phyloP scores from a whole-genome alignment of 2,329 filamentous ascomycete genomes.

The Fusarium piperis region DNA sequence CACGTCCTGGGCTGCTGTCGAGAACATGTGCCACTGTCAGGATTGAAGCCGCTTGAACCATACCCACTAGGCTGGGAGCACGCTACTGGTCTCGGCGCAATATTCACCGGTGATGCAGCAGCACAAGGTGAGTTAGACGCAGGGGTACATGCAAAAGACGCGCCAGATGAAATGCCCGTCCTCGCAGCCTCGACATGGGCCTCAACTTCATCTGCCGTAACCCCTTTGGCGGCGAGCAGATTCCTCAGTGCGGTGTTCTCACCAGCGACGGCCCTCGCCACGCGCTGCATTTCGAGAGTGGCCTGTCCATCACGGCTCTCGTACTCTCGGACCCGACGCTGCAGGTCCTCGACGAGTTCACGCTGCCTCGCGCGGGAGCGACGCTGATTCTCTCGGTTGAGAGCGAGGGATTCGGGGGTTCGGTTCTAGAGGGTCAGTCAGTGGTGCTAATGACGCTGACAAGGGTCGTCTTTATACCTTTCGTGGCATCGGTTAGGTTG shows the following conservation, averaged over 20 bases:
- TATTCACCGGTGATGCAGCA: slow-evolving; percentile 10
- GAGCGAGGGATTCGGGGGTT: slow-evolving; percentile 41
- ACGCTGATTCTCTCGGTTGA: slow-evolving; percentile 57
- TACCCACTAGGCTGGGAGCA: not conserved
- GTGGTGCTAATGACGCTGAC: not conserved
- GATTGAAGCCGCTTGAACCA: not conserved
- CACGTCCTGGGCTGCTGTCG: not conserved
- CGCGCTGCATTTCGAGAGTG: slow-evolving; percentile 58
- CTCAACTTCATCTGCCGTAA: slow-evolving; percentile 32
- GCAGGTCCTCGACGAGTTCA: slow-evolving; percentile 55
- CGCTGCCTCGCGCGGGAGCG: slow-evolving; percentile 56
- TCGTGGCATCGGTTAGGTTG: slow-evolving; percentile 21
- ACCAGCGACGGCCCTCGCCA: slow-evolving; percentile 54
- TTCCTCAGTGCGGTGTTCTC: slow-evolving; percentile 54
- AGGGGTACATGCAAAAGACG: not conserved
- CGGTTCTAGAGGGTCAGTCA: slow-evolving; percentile 20
- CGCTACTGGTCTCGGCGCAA: not conserved
- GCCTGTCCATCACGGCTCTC: slow-evolving; percentile 55
- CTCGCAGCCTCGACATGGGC: slow-evolving; percentile 26
- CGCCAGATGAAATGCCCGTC: not conserved
- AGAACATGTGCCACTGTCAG: not conserved
- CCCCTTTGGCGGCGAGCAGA: slow-evolving; percentile 34
- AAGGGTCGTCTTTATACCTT: slow-evolving; percentile 5
- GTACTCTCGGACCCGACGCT: slow-evolving; percentile 53
- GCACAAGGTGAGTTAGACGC: slow-evolving; percentile 13